Evolutionary conservation across 202 grass and related monocot genomes (phyloP), one percentile per base, ranked within the genome.

Genomic region (Hordeum pubiflorum): DNA sequence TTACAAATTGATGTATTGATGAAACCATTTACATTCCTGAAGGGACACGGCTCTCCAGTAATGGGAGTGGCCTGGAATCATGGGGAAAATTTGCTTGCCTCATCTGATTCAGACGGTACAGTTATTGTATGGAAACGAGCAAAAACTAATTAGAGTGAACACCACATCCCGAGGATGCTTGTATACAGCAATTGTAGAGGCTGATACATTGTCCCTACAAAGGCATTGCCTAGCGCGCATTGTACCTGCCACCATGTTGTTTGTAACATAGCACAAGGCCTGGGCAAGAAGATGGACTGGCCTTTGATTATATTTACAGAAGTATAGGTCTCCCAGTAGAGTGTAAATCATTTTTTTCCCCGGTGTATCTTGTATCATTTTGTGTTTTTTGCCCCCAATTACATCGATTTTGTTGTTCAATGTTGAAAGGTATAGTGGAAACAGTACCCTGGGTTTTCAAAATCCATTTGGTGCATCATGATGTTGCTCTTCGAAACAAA

Each of bases 41-140:
- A 99, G 96, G 96, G 96, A 36, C 96, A 99, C 63, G 85, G 92
- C 67, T 90, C 85, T 44, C 81, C 96, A 22, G 92, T 93, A 29
- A 88, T 96, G 64, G 96, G 90, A 80, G 89, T 99, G 34, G 89
- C 96, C 31, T 99, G 96, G 96, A 99, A 91, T 64, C 96, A 99
- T 13, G 96, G 96, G 58, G 92, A 99, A 46, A 99, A 93, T 71
- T 96, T 96, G 57, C 75, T 99, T 81, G 92, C 96, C 27, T 99
- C 92, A 21, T 91, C 92, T 31, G 96, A 99, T 93, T 91, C 85
- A 23, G 92, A 93, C 22, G 96, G 96, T 84, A 99, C 86, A 24
- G 92, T 99, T 78, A 99, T 99, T 81, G 89, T 99, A 70, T 99
- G 96, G 96, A 99, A 96, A 77, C 77, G 96, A 55, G 82, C 92